These are phyloP conservation scores for Monascus ruber DNA, from an alignment of 2,329 filamentous ascomycete genomes.

Conservation along the genomic window DNA sequence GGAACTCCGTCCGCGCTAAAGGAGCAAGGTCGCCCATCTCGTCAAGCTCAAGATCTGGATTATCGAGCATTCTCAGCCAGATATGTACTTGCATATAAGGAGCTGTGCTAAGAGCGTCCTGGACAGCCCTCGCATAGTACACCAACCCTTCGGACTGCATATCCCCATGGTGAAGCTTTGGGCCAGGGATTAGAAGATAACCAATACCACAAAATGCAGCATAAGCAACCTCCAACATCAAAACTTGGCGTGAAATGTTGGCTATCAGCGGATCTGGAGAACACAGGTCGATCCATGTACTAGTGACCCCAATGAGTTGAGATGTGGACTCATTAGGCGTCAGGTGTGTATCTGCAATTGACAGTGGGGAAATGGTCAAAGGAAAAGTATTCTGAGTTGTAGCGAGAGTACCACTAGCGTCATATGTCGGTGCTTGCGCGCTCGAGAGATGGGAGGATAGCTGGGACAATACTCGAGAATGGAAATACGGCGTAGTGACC, in stretches of 20 bases:
- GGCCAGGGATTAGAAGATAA: constrained; percentile 72
- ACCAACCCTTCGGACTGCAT: constrained; percentile 40
- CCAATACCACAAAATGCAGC: constrained; percentile 88
- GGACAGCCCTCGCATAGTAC: constrained; percentile 74
- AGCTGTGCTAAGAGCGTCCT: constrained; percentile 64
- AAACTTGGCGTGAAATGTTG: constrained; percentile 75
- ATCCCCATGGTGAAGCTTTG: constrained; percentile 51
- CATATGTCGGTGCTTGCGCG: constrained; percentile 23
- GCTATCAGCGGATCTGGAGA: constrained; percentile 73
- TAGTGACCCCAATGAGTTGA: constrained; percentile 68
- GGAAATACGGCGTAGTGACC: constrained; percentile 50
- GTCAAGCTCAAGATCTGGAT: constrained; percentile 45
- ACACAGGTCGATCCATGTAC: constrained; percentile 83
- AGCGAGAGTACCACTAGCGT: constrained; percentile 26
- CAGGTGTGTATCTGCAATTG: constrained; percentile 46
- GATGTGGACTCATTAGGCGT: constrained; percentile 71
- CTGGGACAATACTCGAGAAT: constrained; percentile 44
- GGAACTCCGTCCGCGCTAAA: constrained; percentile 31
- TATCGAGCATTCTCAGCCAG: constrained; percentile 72
- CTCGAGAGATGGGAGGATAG: constrained; percentile 41
- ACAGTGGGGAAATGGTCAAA: constrained; percentile 30
- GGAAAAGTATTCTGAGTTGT: constrained; percentile 30
- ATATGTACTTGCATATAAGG: constrained; percentile 70
- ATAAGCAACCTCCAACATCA: constrained; percentile 86
- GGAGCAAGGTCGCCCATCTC: constrained; percentile 34